A percentile compares a stretch with the other conserved stretches of the same genome.
Conservation (phyloP, 805 yeast genomes). For the Metschnikowia cubensis region DNA sequence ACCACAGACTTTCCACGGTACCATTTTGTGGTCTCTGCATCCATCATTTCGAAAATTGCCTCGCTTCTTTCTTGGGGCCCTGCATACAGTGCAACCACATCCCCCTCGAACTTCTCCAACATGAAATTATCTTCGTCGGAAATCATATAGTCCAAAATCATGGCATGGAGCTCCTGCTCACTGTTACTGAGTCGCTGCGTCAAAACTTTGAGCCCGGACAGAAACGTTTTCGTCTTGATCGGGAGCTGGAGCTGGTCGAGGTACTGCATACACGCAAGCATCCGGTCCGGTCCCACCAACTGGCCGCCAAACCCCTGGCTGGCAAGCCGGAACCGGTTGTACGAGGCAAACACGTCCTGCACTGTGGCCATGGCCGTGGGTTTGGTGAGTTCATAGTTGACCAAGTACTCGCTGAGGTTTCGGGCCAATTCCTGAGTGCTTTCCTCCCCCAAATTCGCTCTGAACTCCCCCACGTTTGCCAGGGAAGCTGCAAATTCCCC, state of each 20-base stretch:
- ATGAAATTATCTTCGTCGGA: slow-evolving; percentile 23
- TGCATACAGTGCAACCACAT: slow-evolving; percentile 14
- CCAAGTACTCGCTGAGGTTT: slow-evolving; percentile 70
- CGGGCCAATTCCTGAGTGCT: slow-evolving; percentile 62
- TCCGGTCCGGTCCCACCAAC: slow-evolving; percentile 65
- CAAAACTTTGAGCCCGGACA: slow-evolving; percentile 33
- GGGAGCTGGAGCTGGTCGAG: slow-evolving; percentile 61
- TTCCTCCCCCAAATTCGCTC: too few relatives aligned
- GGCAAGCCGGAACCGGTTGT: slow-evolving; percentile 33
- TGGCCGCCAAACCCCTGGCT: slow-evolving; percentile 51
- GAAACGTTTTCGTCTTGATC: slow-evolving; percentile 35
- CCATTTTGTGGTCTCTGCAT: too few relatives aligned
- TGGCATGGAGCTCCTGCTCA: slow-evolving; percentile 22
- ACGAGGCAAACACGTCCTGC: slow-evolving; percentile 41
- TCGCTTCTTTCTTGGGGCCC: too few relatives aligned
- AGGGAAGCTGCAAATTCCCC: too few relatives aligned
- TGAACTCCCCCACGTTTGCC: too few relatives aligned
- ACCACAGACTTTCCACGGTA: slow-evolving; percentile 23
- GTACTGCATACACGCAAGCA: slow-evolving; percentile 54
- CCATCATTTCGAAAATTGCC: too few relatives aligned
- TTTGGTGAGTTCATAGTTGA: slow-evolving; percentile 26
- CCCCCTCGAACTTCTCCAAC: slow-evolving; percentile 23
- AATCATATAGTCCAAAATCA: slow-evolving; percentile 23
- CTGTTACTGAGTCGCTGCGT: slow-evolving; percentile 20
- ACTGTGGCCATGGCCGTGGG: slow-evolving; percentile 36